Evolutionary conservation across 1,284 basidiomycete genomes (phyloP), one percentile per base, ranked within the genome.

Genomic region (Malassezia sympodialis): DNA sequence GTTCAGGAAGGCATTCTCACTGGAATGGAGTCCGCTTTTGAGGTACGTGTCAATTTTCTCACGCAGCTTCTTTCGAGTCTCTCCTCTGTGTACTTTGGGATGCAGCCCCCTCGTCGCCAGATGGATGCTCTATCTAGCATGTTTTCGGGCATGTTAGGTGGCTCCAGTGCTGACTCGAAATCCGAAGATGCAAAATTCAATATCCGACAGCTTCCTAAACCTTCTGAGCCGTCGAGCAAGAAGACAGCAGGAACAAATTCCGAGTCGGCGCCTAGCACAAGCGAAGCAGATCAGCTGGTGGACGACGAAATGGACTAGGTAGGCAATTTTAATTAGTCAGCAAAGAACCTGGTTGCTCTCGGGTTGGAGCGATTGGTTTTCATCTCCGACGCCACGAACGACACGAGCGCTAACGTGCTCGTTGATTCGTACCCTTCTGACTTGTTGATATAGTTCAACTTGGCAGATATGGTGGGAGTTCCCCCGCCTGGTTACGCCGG

Each of bases 231-330:
- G 4, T 21, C 37, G 7, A 21, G 4, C 37, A 39, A 39, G 15
- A 19, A 17, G 4, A n/a, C 12, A 3, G 4, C 37, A 3, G 15
- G 3, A 10, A n/a, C 14, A 14, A 21, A 12, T 15, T 1, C 37
- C 15, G 37, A n/a, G 37, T 15, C n/a, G 32, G 26, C n/a, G 15
- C 19, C 21, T 15, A 15, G 26, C n/a, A 23, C 34, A 21, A 15
- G 24, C 34, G 55, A 57, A 23, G 55, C 55, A 2, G 55, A 51
- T 17, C 27, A 57, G 49, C 51, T 57, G 15, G 40, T 52, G 31
- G 55, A 57, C 30, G 45, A 57, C 17, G 55, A 57, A 30, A 57
- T 57, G 55, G 55, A 57, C 28, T 57, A 51, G 26, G 21, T 27
- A 17, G 23, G 24, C 39, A 6, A 11, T n/a, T 31, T 17, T 8